Conservation (phyloP, 1,139 yeast species). For the Arxiozyma telluris region DNA sequence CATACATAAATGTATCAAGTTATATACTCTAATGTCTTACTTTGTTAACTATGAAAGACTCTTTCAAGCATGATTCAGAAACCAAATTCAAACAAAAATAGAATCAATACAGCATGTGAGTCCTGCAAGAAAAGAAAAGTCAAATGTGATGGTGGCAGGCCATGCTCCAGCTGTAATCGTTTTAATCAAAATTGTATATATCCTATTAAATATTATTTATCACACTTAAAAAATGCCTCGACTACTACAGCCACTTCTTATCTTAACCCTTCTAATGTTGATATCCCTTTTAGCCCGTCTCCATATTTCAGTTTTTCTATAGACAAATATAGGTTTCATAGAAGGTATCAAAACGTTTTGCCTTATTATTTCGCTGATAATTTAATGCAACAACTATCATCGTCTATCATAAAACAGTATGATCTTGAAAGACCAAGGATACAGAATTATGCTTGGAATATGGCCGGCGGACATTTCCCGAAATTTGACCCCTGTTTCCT, state of each 20-base stretch:
- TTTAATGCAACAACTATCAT: constrained; percentile 35
- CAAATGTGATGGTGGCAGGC: constrained; percentile 51
- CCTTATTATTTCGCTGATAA: constrained; percentile 39
- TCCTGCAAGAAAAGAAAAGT: constrained; percentile 53
- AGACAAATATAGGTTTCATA: constrained; percentile 43
- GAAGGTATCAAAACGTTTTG: constrained; percentile 44
- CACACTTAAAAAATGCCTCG: background rate
- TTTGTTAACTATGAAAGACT: background rate
- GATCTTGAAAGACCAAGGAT: constrained; percentile 43
- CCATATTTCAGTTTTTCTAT: constrained; percentile 18
- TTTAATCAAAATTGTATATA: constrained; percentile 38
- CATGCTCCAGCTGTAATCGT: constrained; percentile 45
- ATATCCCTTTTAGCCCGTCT: background rate
- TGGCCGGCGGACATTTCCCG: constrained; percentile 49
- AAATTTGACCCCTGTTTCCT: constrained; percentile 18
- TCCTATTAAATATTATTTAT: constrained; percentile 1
- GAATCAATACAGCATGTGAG: constrained; percentile 54
- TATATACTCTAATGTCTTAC: background rate
- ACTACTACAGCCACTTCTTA: background rate
- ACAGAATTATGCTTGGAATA: constrained; percentile 61
- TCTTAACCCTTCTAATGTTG: background rate
- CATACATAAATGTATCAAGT: background rate
- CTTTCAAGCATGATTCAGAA: background rate
- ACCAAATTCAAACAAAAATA: constrained; percentile 4
- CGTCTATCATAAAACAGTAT: constrained; percentile 30